Percentiles rank a stretch among this genome's conserved stretches.
phyloP scores from a whole-genome alignment of 352 stramenopile species.

The Peronospora farinosa region DNA sequence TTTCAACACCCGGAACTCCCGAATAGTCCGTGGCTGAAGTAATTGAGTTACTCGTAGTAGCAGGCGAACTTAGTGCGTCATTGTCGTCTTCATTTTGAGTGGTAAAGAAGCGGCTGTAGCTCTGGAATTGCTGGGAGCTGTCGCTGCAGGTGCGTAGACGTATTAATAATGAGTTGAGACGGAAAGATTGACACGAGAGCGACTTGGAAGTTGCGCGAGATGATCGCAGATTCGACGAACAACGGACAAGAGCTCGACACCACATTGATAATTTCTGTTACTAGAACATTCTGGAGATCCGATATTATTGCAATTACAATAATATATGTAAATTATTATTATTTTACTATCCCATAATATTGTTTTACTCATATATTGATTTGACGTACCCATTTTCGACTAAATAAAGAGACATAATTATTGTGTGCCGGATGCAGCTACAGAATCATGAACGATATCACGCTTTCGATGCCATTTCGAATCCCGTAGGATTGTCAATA shows the following conservation, averaged over 20 bases:
- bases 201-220: constrained; percentile 4
- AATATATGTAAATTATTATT: too few species aligned
- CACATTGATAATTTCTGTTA: constrained; percentile 13
- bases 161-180: background rate
- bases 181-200: constrained; percentile 1
- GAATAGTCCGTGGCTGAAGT: constrained; percentile 11
- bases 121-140: constrained; percentile 1
- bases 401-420: too few species aligned
- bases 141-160: background rate
- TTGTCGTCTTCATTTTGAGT: constrained; percentile 16
- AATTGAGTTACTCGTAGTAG: constrained; percentile 1
- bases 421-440: too few species aligned
- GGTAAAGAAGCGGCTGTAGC: constrained; percentile 15
- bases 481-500: too few species aligned
- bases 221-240: constrained; percentile 8
- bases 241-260: constrained; percentile 23
- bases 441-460: too few species aligned
- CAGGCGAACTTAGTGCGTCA: background rate
- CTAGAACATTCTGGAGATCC: constrained; percentile 1
- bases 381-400: too few species aligned
- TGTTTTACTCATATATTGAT: too few species aligned
- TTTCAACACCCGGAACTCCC: constrained; percentile 58
- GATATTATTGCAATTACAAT: constrained; percentile 9
- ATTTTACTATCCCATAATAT: background rate
- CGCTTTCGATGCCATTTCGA: too few species aligned